Percentiles rank a stretch among this genome's conserved stretches.
These are phyloP conservation scores for Aspergillus chevalieri DNA, from an alignment of 2,329 filamentous ascomycete genomes.

Conservation along the genomic window DNA sequence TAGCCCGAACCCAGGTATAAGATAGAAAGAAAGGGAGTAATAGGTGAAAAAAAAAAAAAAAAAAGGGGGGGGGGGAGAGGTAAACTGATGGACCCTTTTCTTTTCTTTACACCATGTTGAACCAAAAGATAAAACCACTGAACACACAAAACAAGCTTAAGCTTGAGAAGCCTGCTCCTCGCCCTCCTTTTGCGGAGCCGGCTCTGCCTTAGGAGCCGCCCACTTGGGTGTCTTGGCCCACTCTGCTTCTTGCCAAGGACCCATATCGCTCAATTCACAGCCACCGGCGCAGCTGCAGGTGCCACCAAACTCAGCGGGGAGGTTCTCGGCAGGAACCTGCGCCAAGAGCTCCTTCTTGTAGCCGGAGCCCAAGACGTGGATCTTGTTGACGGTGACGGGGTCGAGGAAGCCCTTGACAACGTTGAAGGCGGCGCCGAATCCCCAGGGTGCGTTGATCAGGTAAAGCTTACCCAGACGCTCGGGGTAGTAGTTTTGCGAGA, in stretches of 20 bases:
- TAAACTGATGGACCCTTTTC: not conserved
- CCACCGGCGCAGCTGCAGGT: constrained; percentile 74
- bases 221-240: constrained; percentile 42
- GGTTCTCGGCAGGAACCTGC: constrained; percentile 83
- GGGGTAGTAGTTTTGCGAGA: constrained; percentile 99
- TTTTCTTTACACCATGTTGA: constrained; percentile 8
- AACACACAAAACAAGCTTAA: constrained; percentile 6
- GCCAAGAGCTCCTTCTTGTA: constrained; percentile 79
- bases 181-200: constrained; percentile 22
- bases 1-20: not conserved
- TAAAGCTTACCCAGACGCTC: constrained; percentile 94
- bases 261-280: constrained; percentile 79
- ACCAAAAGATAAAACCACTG: constrained; percentile 12
- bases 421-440: constrained; percentile 78
- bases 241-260: constrained; percentile 64
- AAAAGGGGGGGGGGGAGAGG: too few species aligned
- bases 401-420: constrained; percentile 92
- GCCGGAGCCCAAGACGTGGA: constrained; percentile 73
- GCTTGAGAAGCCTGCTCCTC: constrained; percentile 16
- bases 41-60: not conserved
- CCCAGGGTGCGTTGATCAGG: constrained; percentile 97
- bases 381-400: constrained; percentile 94
- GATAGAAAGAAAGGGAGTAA: not conserved
- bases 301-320: constrained; percentile 81
- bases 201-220: constrained; percentile 28